Evolutionary conservation across 352 stramenopile species (phyloP), one percentile per base, ranked within the genome.

Genomic region (Elongisporangium senticosum): DNA sequence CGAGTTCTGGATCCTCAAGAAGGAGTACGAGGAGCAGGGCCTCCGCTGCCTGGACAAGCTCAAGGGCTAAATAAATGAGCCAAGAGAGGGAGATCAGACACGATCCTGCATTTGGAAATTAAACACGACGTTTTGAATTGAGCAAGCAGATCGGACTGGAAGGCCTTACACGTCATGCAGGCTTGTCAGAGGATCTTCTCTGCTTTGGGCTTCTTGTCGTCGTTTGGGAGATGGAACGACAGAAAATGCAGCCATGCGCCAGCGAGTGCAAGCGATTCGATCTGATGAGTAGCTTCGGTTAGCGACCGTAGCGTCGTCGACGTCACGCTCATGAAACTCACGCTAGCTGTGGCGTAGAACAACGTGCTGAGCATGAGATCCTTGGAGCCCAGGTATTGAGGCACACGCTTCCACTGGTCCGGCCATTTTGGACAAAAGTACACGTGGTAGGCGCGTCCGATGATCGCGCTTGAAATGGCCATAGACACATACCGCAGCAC

Each of bases 21-120:
- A 79, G 54, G 93, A 98, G 61, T 98, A 96, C 74, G 86, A 98
- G 49, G 95, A 98, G 71, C 79, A 97, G 47, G 95, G 95, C n/a
- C 67, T 93, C 59, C 79, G 81, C 53, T 84, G 81, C 65, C 80
- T 95, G 49, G 69, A 88, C 72, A 92, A 92, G 72, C 69, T 93
- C 62, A 86, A 93, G 69, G 57, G 62, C 2, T 72, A 61, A 55
- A 4, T 23, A 57, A 24, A 7, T 7, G 7, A 39, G 7, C 7
- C 28, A 8, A 6, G 28, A 39, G 28, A 39, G n/a, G n/a, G 28
- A 39, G 28, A 39, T 39, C 28, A 39, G 28, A 39, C 28, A n/a
- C 5, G 28, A 39, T 39, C 28, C 28, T 39, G 28, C 28, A 39
- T 39, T 13, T 39, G 28, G 28, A n/a, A 39, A 39, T 6, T 39